A percentile compares a stretch with the other conserved stretches of the same genome.
These are phyloP conservation scores for Bruguiera gymnorhiza DNA, from an alignment of 345 rosid genomes.

Conservation along the genomic window DNA sequence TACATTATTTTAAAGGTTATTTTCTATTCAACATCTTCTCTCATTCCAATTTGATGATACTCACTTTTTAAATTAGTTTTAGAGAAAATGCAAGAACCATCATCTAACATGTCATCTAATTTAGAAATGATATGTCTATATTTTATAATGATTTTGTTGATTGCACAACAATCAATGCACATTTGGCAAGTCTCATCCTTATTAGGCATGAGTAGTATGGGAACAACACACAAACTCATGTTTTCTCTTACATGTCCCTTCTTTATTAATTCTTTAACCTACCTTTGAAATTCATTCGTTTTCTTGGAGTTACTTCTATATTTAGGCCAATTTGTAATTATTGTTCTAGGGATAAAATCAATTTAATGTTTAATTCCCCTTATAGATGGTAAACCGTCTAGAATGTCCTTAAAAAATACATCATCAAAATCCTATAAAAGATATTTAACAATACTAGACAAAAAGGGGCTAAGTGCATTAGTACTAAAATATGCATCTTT, in stretches of 20 bases:
- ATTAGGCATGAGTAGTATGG: background rate
- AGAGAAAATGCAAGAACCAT: background rate
- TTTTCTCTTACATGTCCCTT: background rate
- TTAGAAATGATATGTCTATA: background rate
- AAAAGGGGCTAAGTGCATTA: background rate
- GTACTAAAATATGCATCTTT: background rate
- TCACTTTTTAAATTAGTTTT: background rate
- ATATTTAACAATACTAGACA: background rate
- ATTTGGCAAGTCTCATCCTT: background rate
- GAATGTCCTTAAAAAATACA: background rate
- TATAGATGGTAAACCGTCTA: background rate
- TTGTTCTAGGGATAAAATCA: background rate
- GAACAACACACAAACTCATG: background rate
- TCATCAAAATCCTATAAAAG: background rate
- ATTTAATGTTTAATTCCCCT: background rate
- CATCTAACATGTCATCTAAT: background rate
- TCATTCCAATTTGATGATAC: background rate
- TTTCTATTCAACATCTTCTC: background rate
- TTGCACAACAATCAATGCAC: background rate
- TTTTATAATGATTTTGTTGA: background rate
- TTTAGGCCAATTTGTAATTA: background rate
- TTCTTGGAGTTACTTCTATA: background rate
- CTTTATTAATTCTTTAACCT: background rate
- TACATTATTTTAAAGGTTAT: background rate
- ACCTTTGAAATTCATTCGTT: background rate